phyloP scores from a whole-genome alignment of 345 rosid genomes.

The Gynandropsis gynandra region DNA sequence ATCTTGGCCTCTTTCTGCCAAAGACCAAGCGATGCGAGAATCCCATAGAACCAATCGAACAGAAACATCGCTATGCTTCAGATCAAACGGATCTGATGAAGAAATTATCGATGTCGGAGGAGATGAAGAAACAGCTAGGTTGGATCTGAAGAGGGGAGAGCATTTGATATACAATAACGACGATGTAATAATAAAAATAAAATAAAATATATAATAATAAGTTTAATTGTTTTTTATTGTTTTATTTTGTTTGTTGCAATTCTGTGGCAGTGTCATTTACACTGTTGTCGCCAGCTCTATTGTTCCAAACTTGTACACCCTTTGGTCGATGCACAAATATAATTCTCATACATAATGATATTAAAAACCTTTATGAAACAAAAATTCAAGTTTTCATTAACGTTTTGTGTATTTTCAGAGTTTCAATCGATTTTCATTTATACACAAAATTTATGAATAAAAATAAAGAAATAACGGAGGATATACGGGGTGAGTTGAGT shows the following conservation, averaged over 20 bases:
- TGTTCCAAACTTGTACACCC: no score
- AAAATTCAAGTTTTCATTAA: no score
- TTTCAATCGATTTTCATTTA: no score
- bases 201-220: no score
- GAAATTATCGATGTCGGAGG: background rate
- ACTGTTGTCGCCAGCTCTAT: no score
- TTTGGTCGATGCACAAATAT: no score
- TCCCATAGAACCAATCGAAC: slow-evolving; percentile 62
- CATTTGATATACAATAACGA: background rate
- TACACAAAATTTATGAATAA: no score
- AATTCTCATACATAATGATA: no score
- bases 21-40: slow-evolving; percentile 62
- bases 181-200: background rate
- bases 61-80: slow-evolving; percentile 40
- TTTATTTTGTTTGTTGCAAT: background rate
- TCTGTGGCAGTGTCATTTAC: background rate
- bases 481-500: no score
- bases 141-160: background rate
- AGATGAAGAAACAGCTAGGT: background rate
- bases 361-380: no score
- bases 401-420: no score
- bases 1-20: slow-evolving; percentile 83
- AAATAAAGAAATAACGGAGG: no score
- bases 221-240: background rate
- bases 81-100: background rate